Base-by-base conservation (phyloP, 495 filamentous ascomycete genomes). In the Xylaria telfairii region DNA sequence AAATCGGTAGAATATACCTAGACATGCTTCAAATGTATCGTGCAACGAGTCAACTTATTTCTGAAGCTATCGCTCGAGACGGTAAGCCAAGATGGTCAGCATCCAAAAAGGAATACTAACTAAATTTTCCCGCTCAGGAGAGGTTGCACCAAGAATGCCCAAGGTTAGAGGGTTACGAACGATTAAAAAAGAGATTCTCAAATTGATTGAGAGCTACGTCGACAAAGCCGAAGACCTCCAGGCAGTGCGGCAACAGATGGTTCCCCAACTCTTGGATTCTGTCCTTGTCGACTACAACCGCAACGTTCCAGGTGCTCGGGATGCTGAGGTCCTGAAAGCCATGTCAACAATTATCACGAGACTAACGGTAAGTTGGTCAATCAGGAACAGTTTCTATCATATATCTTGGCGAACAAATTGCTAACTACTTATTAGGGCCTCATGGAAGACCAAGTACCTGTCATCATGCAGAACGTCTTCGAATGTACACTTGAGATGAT, bases 11-110 rank as follows among this genome's bases (percentile, higher is more conserved):
- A 32, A 97, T 99, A 72, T 99, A 98, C 75, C 90, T 95, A 77
- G 96, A 99, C 79, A 98, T 99, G 96, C 84, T 99, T 54, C 94
- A 94, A 72, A 98, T 99, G 96, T 99, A 98, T 76, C 90, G 93
- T 59, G 94, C 95, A 39, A 94, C 94, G n/a, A 97, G 94, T 75
- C 87, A 93, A 77, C 89, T 99, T 73, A 98, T 99, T 72, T 98
- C 96, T 37, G 92, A 95, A 76, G 90, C 92, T 71, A 93, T 99
- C 47, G 89, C 89, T 54, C 88, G 89, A 75, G 93, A 98, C 70
- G 96, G 95, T 95, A 84, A 81, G 84, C 72, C 69, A 10, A 56
- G 0, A 57, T 42, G 6, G 28, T 2, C 6, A 59, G 24, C 10
- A 12, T 8, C 12, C 26, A 17, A 51, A 26, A 67, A 21, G 12